A percentile compares a stretch with the other conserved stretches of the same genome.
These are phyloP conservation scores for Sambucus nigra DNA, from an alignment of 129 eudicot genomes.

Conservation along the genomic window DNA sequence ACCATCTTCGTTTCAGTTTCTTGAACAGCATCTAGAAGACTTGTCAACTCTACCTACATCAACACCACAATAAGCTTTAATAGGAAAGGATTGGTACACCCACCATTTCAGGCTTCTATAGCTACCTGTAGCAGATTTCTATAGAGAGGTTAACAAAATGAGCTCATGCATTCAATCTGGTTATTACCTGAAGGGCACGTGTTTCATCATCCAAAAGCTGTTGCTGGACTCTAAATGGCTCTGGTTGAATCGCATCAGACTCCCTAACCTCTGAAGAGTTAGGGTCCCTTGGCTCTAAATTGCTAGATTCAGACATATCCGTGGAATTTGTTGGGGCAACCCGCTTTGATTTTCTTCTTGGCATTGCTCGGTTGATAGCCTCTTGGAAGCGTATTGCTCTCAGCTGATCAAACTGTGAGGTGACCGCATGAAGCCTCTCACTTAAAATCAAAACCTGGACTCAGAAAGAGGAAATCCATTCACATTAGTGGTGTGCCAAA, in stretches of 20 bases:
- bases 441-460: conserved; percentile 75
- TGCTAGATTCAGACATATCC: conserved; percentile 19
- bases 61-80: conserved; percentile 5
- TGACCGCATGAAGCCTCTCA: conserved; percentile 85
- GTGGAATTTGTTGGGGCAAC: conserved; percentile 13
- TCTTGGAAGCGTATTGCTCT: conserved; percentile 90
- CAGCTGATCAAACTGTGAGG: conserved; percentile 84
- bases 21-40: conserved; percentile 81
- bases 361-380: too few species aligned
- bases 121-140: too few species aligned
- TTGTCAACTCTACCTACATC: conserved; percentile 61
- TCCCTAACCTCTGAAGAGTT: conserved; percentile 40
- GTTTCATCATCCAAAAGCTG: conserved; percentile 90
- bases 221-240: conserved; percentile 67
- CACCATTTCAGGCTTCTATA: not conserved
- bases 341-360: conserved; percentile 63
- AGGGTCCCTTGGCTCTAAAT: conserved; percentile 17
- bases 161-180: not conserved
- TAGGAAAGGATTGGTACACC: conserved; percentile 1
- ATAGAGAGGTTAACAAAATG: too few species aligned
- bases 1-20: conserved; percentile 88
- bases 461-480: not conserved
- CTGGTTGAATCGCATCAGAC: conserved; percentile 41
- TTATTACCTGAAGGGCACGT: conserved; percentile 78
- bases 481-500: too few species aligned